Evolutionary conservation across 306 rosid species (phyloP).

Genomic region (Inga leiocalycina): DNA sequence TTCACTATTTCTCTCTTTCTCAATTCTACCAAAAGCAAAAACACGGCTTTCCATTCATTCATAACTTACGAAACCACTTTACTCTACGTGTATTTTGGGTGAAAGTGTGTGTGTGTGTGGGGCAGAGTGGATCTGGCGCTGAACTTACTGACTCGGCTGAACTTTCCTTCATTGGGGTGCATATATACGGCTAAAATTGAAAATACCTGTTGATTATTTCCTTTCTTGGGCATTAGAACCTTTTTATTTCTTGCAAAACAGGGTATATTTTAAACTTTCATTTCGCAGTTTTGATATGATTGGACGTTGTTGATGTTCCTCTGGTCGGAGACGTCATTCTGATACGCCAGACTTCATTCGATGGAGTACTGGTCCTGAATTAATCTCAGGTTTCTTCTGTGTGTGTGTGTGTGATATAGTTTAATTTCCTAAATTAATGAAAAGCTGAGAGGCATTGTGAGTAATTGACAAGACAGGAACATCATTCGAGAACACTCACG

Average conservation of each 20-base stretch:
- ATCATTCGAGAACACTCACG: slow-evolving; percentile 11
- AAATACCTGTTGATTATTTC: not conserved
- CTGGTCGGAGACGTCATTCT: slow-evolving; percentile 34
- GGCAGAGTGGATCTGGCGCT: slow-evolving; percentile 1
- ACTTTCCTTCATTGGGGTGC: not conserved
- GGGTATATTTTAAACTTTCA: not conserved
- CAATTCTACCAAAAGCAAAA: not conserved
- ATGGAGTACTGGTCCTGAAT: slow-evolving; percentile 13
- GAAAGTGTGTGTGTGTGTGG: not conserved
- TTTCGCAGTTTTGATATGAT: slow-evolving; percentile 37
- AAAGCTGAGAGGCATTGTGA: not conserved
- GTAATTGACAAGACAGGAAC: slow-evolving; percentile 31
- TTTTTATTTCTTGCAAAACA: not conserved
- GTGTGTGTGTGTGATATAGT: not conserved
- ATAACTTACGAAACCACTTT: not conserved
- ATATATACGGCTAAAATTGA: not conserved
- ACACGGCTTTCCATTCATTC: not conserved
- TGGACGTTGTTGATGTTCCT: slow-evolving; percentile 40
- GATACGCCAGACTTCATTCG: slow-evolving; percentile 25
- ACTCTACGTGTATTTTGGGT: not conserved
- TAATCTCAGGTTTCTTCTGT: not conserved
- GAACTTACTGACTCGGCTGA: not conserved
- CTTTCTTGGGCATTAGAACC: not conserved
- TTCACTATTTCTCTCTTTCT: not conserved
- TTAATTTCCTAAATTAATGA: slow-evolving; percentile 9